These are phyloP conservation scores for Lyophyllum atratum DNA, from an alignment of 768 basidiomycete genomes.

Conservation along the genomic window DNA sequence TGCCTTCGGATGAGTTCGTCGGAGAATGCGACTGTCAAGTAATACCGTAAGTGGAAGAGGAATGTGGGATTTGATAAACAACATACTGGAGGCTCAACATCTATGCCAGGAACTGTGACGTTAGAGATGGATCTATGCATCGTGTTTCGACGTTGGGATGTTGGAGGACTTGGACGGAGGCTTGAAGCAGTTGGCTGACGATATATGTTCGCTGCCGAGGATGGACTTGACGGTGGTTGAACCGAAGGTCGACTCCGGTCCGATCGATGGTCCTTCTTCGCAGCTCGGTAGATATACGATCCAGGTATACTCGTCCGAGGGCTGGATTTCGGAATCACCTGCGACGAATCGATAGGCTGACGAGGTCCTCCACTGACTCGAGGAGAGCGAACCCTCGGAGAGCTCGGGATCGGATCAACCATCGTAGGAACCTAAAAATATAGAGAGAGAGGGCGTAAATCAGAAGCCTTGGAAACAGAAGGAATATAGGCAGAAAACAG, in stretches of 20 bases:
- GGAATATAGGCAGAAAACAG: background rate
- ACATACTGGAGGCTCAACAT: constrained; percentile 50
- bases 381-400: constrained; percentile 4
- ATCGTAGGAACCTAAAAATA: constrained; percentile 6
- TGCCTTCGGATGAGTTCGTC: constrained; percentile 31
- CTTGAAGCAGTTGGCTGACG: background rate
- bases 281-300: constrained; percentile 1
- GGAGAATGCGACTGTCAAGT: constrained; percentile 39
- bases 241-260: constrained; percentile 15
- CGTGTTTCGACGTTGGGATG: constrained; percentile 22
- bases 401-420: background rate
- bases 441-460: background rate
- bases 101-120: constrained; percentile 40
- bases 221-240: constrained; percentile 16
- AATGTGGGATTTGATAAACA: background rate
- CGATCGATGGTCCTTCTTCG: background rate
- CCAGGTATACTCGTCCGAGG: background rate
- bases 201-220: constrained; percentile 9
- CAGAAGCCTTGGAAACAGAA: background rate
- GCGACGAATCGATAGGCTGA: constrained; percentile 29
- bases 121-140: constrained; percentile 31
- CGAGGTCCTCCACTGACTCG: constrained; percentile 20
- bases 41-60: background rate
- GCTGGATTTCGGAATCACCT: constrained; percentile 21
- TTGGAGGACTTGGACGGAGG: constrained; percentile 9